Evolutionary conservation across 73 alveolate species (phyloP).

Genomic region (Paramecium tetraurelia): DNA sequence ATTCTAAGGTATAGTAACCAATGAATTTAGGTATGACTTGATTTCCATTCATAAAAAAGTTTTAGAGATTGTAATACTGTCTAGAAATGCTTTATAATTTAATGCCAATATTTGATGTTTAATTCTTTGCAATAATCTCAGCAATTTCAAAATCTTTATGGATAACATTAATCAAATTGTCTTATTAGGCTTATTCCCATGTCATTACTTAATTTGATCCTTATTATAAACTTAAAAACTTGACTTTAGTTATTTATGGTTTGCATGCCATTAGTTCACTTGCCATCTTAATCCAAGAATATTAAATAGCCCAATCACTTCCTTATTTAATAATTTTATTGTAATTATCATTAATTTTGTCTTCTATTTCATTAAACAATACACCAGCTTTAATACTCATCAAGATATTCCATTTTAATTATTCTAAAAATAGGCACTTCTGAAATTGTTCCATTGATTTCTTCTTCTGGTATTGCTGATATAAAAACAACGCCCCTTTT

Average conservation of each 20-base stretch:
- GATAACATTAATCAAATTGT: background rate
- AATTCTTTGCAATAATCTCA: background rate
- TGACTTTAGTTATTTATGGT: background rate
- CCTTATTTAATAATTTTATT: background rate
- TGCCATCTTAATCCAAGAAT: background rate
- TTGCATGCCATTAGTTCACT: background rate
- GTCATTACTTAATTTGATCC: background rate
- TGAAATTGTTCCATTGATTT: background rate
- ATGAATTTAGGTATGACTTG: background rate
- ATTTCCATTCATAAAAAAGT: background rate
- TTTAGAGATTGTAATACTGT: background rate
- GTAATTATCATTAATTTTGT: background rate
- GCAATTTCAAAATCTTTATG: background rate
- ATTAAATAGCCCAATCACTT: background rate
- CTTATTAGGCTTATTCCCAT: background rate
- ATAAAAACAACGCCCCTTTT: background rate
- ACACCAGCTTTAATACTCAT: background rate
- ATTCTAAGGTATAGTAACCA: background rate
- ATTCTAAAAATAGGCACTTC: background rate
- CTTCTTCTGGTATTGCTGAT: background rate
- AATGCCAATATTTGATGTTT: background rate
- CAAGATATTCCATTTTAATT: background rate
- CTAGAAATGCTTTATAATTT: background rate
- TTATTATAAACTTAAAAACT: background rate
- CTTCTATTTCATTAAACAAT: background rate